Evolutionary conservation across 2,329 filamentous ascomycete species (phyloP), one percentile per base, ranked within the genome.

Genomic region (Aspergillus hortae): DNA sequence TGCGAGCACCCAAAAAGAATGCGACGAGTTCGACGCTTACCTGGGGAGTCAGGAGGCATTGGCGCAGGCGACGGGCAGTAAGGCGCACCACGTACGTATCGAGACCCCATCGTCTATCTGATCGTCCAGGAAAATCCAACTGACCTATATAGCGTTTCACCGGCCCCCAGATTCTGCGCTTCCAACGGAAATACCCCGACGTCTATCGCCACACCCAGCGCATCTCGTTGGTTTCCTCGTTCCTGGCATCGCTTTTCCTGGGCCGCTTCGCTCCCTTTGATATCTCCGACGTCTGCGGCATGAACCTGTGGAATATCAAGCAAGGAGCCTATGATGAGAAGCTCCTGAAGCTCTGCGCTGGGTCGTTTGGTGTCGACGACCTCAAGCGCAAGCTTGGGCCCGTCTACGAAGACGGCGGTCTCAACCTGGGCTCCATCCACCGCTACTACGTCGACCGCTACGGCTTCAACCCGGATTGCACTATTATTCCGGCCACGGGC

Each of bases 191-290:
- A 58, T 83, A 92, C 58, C 90, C 92, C 1, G 81, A 88, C 4
- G 87, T 90, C 60, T 97, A 97, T 72, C 79, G 81, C 55, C 81
- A 84, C 27, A 96, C 94, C 0, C 80, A 85, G 10, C 85, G 90
- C 51, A 96, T 99, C 67, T 95, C 91, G 2, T 86, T 97, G 43
- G 92, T 96, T 12, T 97, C 92, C 0, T 96, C 92, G 0, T 99
- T 96, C 78, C 80, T 97, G 47, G 92, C 92, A 2, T 96, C 92
- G 0, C 72, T 97, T 14, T 88, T 99, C 69, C 80, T 96, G 12
- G 94, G 94, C 50, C 77, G 80, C 57, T 81, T 96, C 57, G 92
- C 94, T 0, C 90, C 92, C 0, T 87, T 96, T 60, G 94, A 99
- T 69, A 92, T 96, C 61, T 88, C 88, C 64, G 94, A 99, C 73